These are phyloP conservation scores for Vigna radiata DNA, from an alignment of 306 rosid species.

Conservation along the genomic window DNA sequence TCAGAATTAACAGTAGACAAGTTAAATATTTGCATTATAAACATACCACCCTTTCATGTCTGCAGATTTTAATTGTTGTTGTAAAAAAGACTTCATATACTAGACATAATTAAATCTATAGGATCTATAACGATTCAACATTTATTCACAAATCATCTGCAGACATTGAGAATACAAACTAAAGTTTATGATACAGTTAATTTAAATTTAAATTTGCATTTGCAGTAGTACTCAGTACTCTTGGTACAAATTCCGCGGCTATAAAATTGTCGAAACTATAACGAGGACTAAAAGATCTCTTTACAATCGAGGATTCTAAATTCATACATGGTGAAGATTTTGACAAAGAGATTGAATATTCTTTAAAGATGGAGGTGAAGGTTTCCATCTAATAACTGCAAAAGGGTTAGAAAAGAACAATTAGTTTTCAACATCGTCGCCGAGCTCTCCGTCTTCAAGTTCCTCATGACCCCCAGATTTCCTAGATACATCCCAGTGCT, in stretches of 20 bases:
- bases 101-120: too few relatives aligned
- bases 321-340: neutral
- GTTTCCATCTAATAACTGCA: conserved; percentile 28
- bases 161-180: neutral
- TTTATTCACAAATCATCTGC: conserved; percentile 8
- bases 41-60: neutral
- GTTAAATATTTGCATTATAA: neutral
- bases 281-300: conserved; percentile 17
- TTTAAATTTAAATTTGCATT: neutral
- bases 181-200: neutral
- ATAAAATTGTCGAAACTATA: conserved; percentile 7
- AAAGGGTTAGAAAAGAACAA: conserved; percentile 40
- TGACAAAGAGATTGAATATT: conserved; percentile 24
- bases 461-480: conserved; percentile 75
- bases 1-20: neutral
- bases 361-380: conserved; percentile 10
- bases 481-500: conserved; percentile 77
- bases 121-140: neutral
- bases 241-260: conserved; percentile 13
- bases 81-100: neutral
- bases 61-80: neutral
- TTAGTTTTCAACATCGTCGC: conserved; percentile 84
- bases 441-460: conserved; percentile 98
- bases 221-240: neutral
- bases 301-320: conserved; percentile 39